Conservation (phyloP, 202 grass and related monocot species). For the Panicum virgatum region DNA sequence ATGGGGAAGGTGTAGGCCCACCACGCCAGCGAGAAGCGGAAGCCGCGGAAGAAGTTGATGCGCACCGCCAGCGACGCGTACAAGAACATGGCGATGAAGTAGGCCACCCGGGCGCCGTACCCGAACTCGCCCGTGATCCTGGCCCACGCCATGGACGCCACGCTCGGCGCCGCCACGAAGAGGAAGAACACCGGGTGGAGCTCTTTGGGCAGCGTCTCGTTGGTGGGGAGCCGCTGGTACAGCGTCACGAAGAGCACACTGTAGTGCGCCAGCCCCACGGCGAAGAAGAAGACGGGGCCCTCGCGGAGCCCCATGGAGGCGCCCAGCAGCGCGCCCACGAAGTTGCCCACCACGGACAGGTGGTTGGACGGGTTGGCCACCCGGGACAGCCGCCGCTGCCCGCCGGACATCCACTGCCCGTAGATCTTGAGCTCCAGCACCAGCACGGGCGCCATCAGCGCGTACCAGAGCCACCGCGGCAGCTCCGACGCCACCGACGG, state of each 20-base stretch:
- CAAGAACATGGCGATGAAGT: slow-evolving; percentile 84
- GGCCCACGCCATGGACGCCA: slow-evolving; percentile 82
- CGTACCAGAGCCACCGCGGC: slow-evolving; percentile 66
- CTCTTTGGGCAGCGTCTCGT: slow-evolving; percentile 84
- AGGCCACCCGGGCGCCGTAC: slow-evolving; percentile 42
- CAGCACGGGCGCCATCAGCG: slow-evolving; percentile 70
- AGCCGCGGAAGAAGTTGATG: slow-evolving; percentile 81
- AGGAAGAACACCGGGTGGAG: slow-evolving; percentile 95
- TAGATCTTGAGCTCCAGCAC: slow-evolving; percentile 91
- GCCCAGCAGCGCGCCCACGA: slow-evolving; percentile 78
- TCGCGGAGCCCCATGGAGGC: slow-evolving; percentile 76
- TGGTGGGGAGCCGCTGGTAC: slow-evolving; percentile 84
- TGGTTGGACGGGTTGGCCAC: slow-evolving; percentile 95
- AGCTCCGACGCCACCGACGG: slow-evolving; percentile 36
- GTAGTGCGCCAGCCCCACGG: slow-evolving; percentile 81
- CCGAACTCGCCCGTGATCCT: slow-evolving; percentile 70
- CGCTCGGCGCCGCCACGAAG: slow-evolving; percentile 85
- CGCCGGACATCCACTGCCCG: slow-evolving; percentile 89
- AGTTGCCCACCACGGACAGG: slow-evolving; percentile 80
- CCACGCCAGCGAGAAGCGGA: slow-evolving; percentile 80
- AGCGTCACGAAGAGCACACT: slow-evolving; percentile 81
- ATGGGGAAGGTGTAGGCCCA: slow-evolving; percentile 90
- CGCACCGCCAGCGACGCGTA: slow-evolving; percentile 77
- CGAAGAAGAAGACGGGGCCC: slow-evolving; percentile 82
- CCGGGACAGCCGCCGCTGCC: slow-evolving; percentile 74